phyloP scores from a whole-genome alignment of 768 basidiomycete species.

The Termitomyces sp. region DNA sequence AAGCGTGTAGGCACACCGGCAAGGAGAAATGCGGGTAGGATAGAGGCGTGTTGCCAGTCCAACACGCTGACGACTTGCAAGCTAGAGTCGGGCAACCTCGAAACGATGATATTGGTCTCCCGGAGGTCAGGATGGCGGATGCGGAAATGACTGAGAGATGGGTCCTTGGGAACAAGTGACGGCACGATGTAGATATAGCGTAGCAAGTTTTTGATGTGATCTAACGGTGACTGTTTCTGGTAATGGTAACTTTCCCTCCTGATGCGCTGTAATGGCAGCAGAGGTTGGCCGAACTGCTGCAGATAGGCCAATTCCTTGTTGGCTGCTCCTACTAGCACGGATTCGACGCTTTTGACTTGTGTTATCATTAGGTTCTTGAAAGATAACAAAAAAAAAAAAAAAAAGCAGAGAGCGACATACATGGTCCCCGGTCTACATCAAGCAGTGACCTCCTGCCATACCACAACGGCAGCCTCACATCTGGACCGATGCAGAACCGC shows the following conservation, averaged over 20 bases:
- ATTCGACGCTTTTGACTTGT: slow-evolving; percentile 39
- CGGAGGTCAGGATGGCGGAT: background rate
- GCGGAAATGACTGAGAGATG: background rate
- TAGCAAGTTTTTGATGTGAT: background rate
- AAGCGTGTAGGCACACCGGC: background rate
- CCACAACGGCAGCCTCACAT: too few species aligned
- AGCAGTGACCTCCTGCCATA: background rate
- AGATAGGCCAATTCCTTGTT: slow-evolving; percentile 43
- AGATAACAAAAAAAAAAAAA: background rate
- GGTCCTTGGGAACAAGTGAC: background rate
- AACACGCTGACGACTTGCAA: background rate
- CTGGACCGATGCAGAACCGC: background rate
- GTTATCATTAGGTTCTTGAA: slow-evolving; percentile 22
- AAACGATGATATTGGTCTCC: background rate
- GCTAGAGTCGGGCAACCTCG: background rate
- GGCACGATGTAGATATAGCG: background rate
- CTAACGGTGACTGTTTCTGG: background rate
- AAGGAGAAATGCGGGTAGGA: background rate
- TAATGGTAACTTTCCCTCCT: background rate
- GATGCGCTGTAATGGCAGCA: slow-evolving; percentile 37
- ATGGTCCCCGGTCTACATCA: background rate
- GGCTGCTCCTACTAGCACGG: slow-evolving; percentile 23
- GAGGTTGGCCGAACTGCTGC: slow-evolving; percentile 39
- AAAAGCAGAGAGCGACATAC: background rate
- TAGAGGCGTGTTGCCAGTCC: background rate